Evolutionary conservation across 2,329 filamentous ascomycete genomes (phyloP), one percentile per base, ranked within the genome.

Genomic region (Aspergillus hortae): DNA sequence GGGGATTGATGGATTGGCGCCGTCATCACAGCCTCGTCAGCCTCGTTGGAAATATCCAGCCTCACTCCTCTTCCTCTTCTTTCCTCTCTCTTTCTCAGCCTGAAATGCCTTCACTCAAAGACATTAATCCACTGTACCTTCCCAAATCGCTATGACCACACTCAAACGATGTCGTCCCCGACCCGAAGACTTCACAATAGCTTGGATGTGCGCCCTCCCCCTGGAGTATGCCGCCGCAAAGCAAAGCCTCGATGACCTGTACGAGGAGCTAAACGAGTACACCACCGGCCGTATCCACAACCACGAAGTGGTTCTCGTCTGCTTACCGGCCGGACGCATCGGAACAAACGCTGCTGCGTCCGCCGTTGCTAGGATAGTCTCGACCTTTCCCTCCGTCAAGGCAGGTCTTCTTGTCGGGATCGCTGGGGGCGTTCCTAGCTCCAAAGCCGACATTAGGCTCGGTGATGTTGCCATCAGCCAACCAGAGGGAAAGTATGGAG

Each of bases 211-310:
- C 2, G 41, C 51, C 2, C 46, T 53, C 1, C 33, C 46, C 0
- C 46, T 53, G 12, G 51, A 53, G 44, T 48, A 44, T 4, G 15
- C 40, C 2, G 50, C 50, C 9, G 46, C 47, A 4, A 50, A 50
- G 38, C 3, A 2, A 1, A 33, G 40, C 3, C 33, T 53, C 6
- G 51, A 53, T n/a, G 38, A 53, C 35, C 4, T 25, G 11, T 47
- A 53, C 38, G 42, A 50, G 7, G 44, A 41, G n/a, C 7, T 11
- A 5, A 41, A 41, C 17, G 19, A 11, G 12, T 41, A 41, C 19
- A 17, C 10, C 19, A 14, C 17, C 2, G 38, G 38, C 14, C 10
- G 19, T n/a, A 21, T 41, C n/a, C n/a, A 11, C 14, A 15, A 21
- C 17, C 38, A 41, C 12, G 17, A 41, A n/a, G 38, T 41, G 5